phyloP scores from a whole-genome alignment of 352 stramenopile species.

The Globisporangium ultimum region DNA sequence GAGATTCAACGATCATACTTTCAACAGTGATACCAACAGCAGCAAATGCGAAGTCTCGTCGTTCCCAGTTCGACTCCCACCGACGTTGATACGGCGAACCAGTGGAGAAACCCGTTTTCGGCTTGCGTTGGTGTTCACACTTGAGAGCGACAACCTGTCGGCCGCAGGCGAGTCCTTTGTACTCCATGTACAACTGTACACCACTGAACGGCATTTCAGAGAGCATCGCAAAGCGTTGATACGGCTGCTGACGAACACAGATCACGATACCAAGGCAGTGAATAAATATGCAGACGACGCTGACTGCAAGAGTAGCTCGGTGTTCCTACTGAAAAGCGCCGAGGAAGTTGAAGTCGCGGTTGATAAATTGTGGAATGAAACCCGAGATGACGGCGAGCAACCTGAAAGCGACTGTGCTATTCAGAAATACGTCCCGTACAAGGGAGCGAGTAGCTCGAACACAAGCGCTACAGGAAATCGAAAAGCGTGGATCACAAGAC shows the following conservation, averaged over 20 bases:
- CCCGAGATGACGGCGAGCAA: background rate
- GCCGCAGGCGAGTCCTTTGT: constrained; percentile 14
- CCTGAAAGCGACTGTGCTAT: constrained; percentile 17
- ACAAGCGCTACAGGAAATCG: background rate
- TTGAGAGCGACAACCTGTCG: background rate
- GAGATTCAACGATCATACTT: background rate
- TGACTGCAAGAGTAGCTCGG: constrained; percentile 11
- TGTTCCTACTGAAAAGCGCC: constrained; percentile 5
- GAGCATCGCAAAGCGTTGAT: constrained; percentile 8
- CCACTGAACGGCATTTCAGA: constrained; percentile 13
- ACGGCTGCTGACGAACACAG: constrained; percentile 1
- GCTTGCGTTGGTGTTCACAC: constrained; percentile 9
- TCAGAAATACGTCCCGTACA: constrained; percentile 48
- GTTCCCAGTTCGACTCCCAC: constrained; percentile 24
- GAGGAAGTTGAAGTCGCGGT: constrained; percentile 14
- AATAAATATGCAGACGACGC: constrained; percentile 4
- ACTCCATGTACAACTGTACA: constrained; percentile 12
- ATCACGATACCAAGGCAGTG: constrained; percentile 4
- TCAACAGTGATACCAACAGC: too few species aligned
- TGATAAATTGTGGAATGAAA: constrained; percentile 13
- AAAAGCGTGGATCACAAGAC: constrained; percentile 53
- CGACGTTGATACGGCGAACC: constrained; percentile 16
- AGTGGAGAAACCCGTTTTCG: background rate
- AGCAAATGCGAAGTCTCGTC: constrained; percentile 12
- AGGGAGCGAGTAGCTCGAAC: constrained; percentile 17